Base-by-base conservation (phyloP, 2,329 filamentous ascomycete species). In the Pseudogymnoascus sp. region DNA sequence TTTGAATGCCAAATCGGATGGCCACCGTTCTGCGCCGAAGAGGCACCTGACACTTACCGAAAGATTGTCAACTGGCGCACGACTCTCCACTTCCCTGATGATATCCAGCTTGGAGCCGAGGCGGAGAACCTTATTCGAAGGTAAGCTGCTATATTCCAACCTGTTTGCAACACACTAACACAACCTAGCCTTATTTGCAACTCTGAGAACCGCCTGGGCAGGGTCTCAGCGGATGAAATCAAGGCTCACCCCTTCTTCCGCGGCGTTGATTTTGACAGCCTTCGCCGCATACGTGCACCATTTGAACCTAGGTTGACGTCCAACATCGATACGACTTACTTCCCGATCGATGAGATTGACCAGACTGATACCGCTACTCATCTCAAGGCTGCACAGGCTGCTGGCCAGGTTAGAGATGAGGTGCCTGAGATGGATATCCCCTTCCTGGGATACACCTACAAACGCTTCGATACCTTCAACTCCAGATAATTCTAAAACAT, bases 11-110 rank as follows among this genome's bases (percentile, higher is more conserved):
- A 99, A 69, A 92, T 99, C 66, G 95, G 95, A 71, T 99, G 95
- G 95, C 95, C 95, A 62, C 95, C 95, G 31, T 99, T 99, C 84
- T 99, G 95, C 75, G 93, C 95, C 19, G 95, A 99, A 75, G 93
- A 98, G 74, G 90, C 92, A 65, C 93, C 96, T 73, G 95, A 98
- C 76, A 98, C 95, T 1, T 99, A 99, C 78, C 89, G 93, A 69
- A 99, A 99, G 84, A 99, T 99, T 75, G 92, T 99, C 71, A 96
- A 97, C 79, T 99, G 95, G 95, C 88, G 91, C 63, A 89, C 96
- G 73, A 92, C 93, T 65, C 80, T 99, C 59, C 96, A 96, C 77
- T 98, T 99, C 81, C 95, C 95, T 0, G 93, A 96, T 65, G 95
- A 99, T 75, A 90, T 97, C 71, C 89, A 91, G 65, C 82, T 99